Evolutionary conservation across 2,329 filamentous ascomycete species (phyloP).

Genomic region (Atkinsonella texensis): DNA sequence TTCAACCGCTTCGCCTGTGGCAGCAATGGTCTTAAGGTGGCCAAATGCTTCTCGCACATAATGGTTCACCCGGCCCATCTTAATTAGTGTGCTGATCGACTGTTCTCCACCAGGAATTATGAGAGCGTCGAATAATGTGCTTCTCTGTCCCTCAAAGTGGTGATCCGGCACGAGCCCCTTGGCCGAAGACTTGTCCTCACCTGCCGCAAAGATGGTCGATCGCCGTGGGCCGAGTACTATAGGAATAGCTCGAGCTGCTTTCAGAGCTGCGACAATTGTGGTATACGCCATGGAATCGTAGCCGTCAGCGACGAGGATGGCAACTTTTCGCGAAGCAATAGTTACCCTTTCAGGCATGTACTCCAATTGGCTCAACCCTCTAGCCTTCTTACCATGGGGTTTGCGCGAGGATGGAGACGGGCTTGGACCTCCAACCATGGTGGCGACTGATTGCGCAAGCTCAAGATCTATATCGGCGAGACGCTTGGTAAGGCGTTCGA

Average conservation of each 20-base stretch:
- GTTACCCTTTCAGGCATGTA: conserved; percentile 50
- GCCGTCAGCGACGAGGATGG: conserved; percentile 66
- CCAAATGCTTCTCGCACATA: conserved; percentile 74
- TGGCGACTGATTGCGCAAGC: conserved; percentile 57
- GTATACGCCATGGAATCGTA: conserved; percentile 57
- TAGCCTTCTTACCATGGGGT: conserved; percentile 51
- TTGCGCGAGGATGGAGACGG: conserved; percentile 44
- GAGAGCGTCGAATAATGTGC: conserved; percentile 69
- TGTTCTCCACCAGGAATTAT: conserved; percentile 63
- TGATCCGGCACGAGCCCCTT: conserved; percentile 57
- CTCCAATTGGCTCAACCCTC: conserved; percentile 57
- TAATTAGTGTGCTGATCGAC: conserved; percentile 48
- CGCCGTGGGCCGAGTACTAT: conserved; percentile 62
- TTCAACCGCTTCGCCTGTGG: conserved; percentile 58
- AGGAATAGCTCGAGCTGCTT: conserved; percentile 50
- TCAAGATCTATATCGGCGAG: conserved; percentile 60
- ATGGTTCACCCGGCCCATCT: conserved; percentile 61
- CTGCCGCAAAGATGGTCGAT: conserved; percentile 50
- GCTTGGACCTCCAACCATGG: conserved; percentile 55
- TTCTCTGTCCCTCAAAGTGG: conserved; percentile 68
- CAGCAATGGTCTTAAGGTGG: conserved; percentile 68
- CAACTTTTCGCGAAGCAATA: conserved; percentile 59
- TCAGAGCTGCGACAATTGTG: conserved; percentile 51
- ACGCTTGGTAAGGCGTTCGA: conserved; percentile 55
- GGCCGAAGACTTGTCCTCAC: conserved; percentile 37